Evolutionary conservation across 179 eudicot species (phyloP).

Genomic region (Actinidia polygama): DNA sequence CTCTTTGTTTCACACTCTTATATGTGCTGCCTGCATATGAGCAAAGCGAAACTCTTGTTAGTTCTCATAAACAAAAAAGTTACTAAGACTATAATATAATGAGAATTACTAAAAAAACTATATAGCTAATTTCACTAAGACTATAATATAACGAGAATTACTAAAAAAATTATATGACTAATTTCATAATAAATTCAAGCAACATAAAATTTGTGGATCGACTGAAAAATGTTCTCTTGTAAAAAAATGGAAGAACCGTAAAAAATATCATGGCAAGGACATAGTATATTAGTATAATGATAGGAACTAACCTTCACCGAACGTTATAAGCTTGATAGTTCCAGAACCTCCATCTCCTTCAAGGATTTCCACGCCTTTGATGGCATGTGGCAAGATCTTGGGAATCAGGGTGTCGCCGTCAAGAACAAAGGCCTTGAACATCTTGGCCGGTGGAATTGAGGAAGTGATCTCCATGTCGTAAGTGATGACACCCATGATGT

Average conservation of each 20-base stretch:
- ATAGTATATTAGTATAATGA: not conserved
- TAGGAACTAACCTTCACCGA: slow-evolving; percentile 20
- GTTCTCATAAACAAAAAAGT: not conserved
- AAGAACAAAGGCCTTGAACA: slow-evolving; percentile 35
- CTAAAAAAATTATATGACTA: slow-evolving; percentile 6
- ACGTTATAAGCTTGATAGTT: slow-evolving; percentile 25
- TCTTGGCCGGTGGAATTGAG: slow-evolving; percentile 9
- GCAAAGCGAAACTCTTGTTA: not conserved
- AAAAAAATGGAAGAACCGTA: too few species aligned
- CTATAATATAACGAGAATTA: too few species aligned
- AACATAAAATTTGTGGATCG: too few species aligned
- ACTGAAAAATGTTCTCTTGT: too few species aligned
- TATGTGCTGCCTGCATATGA: not conserved
- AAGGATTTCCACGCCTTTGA: slow-evolving; percentile 28
- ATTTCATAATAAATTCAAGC: too few species aligned
- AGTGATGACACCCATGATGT: slow-evolving; percentile 20
- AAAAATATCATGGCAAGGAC: not conserved
- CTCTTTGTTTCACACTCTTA: not conserved
- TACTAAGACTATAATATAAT: too few species aligned
- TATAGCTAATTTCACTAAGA: too few species aligned
- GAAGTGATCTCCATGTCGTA: slow-evolving; percentile 19
- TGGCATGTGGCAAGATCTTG: slow-evolving; percentile 25
- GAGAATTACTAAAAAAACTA: too few species aligned
- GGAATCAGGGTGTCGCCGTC: slow-evolving; percentile 33
- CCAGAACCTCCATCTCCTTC: slow-evolving; percentile 37